Evolutionary conservation across 805 yeast genomes (phyloP), one percentile per base, ranked within the genome.

Genomic region (Ogataea allantospora): DNA sequence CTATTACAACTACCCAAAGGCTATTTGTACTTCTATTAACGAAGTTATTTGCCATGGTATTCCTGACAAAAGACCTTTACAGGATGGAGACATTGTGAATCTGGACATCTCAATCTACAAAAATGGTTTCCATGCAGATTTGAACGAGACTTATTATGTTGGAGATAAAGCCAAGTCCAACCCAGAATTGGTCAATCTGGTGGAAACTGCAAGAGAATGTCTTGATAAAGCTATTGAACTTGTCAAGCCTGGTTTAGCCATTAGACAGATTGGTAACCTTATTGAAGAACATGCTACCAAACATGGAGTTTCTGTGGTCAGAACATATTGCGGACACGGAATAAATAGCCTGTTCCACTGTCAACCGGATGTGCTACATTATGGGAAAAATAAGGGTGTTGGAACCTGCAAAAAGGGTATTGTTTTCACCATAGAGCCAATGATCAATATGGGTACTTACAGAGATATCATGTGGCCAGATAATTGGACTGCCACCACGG

Each of bases 21-120:
- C 93, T 15, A 75, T 87, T 27, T 93, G 99, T 65, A 88, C 96
- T 1, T 88, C 96, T 2, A 83, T 93, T 29, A 93, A 93, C 63
- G 99, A 93, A 68, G 80, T 88, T 41, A 85, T 93, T 44, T 93
- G 99, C 61, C 99, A 93, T 63, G 99, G 99, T 47, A 85, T 93
- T 42, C 99, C 99, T 18, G 99, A 93, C 64, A 75, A 85, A 66
- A 75, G 89, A 38, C 80, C 80, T 22, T 72, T 93, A 47, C 67
- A 86, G 60, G 98, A 91, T 50, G 99, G 99, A 43, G 99, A 93
- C 59, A 91, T 93, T 50, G 75, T 93, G 44, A 93, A 93, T 58
- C 68, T 93, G 47, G 99, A 93, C 60, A 86, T 93, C 33, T 75
- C 96, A 3, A 62, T 93, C 37, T 93, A 75, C 66, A 77, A 83